Conservation (phyloP, 805 yeast species). For the Hagleromyces aurorensis region DNA sequence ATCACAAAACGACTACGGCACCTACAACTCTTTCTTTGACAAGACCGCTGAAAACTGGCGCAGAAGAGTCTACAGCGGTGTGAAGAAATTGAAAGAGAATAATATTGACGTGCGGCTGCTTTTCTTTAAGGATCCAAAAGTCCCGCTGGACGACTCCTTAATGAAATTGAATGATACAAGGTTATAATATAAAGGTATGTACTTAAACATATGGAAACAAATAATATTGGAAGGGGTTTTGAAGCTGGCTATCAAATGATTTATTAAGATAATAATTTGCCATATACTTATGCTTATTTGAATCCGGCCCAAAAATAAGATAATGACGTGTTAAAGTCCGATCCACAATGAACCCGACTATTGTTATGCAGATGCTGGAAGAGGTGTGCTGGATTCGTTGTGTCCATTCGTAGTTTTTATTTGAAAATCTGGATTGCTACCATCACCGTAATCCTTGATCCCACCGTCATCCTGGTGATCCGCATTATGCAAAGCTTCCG, state of each 20-base stretch:
- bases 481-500: slow-evolving; percentile 31
- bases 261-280: too few species aligned
- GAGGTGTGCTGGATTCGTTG: slow-evolving; percentile 4
- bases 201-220: too few species aligned
- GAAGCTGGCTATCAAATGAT: too few species aligned
- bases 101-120: slow-evolving; percentile 16
- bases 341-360: too few species aligned
- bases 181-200: too few species aligned
- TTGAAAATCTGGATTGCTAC: slow-evolving; percentile 36
- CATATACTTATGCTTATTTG: too few species aligned
- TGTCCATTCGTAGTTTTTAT: slow-evolving; percentile 10
- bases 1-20: slow-evolving; percentile 24
- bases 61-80: slow-evolving; percentile 39
- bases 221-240: too few species aligned
- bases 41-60: slow-evolving; percentile 51
- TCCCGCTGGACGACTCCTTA: slow-evolving; percentile 20
- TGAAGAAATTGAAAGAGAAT: slow-evolving; percentile 16
- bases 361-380: slow-evolving; percentile 18
- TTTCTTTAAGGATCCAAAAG: slow-evolving; percentile 27
- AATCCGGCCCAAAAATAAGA: too few species aligned
- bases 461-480: slow-evolving; percentile 32
- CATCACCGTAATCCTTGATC: slow-evolving; percentile 72
- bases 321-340: too few species aligned
- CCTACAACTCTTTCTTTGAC: slow-evolving; percentile 32
- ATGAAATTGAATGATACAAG: slow-evolving; percentile 3